A percentile compares a stretch with the other conserved stretches of the same genome.
phyloP scores from a whole-genome alignment of 805 yeast species.

The Kazachstania bromeliacearum region DNA sequence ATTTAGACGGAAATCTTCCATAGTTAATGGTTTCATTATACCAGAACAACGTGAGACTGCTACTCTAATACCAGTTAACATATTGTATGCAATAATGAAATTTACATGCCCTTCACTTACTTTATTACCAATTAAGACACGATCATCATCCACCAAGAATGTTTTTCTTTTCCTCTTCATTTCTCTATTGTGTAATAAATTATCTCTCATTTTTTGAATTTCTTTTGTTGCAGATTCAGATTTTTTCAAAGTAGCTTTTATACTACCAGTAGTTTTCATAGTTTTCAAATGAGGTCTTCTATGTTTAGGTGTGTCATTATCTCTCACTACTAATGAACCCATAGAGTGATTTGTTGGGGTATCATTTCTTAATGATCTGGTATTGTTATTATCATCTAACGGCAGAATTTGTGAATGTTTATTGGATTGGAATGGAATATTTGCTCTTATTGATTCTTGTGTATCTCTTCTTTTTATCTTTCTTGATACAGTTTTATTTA shows the following conservation, averaged over 20 bases:
- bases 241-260: constrained; percentile 19
- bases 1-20: constrained; percentile 55
- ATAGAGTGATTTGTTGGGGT: neutral
- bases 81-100: constrained; percentile 88
- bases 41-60: constrained; percentile 92
- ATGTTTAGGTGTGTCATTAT: neutral
- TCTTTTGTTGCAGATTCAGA: constrained; percentile 37
- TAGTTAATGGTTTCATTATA: constrained; percentile 60
- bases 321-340: neutral
- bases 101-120: constrained; percentile 91
- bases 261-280: constrained; percentile 3
- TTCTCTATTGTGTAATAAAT: constrained; percentile 37
- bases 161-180: constrained; percentile 35
- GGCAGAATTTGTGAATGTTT: constrained; percentile 31
- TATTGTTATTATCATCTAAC: constrained; percentile 9
- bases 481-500: constrained; percentile 28
- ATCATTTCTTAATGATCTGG: neutral
- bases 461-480: constrained; percentile 12
- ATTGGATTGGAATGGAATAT: constrained; percentile 27
- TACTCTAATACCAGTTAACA: constrained; percentile 93
- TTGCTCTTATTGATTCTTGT: constrained; percentile 18
- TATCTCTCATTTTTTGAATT: constrained; percentile 41
- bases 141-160: constrained; percentile 39
- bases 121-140: constrained; percentile 64
- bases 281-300: neutral